A percentile compares a stretch with the other conserved stretches of the same genome.
Evolutionary conservation across 176 grass and related monocot genomes (phyloP).

Genomic region (Aechmea fasciata): DNA sequence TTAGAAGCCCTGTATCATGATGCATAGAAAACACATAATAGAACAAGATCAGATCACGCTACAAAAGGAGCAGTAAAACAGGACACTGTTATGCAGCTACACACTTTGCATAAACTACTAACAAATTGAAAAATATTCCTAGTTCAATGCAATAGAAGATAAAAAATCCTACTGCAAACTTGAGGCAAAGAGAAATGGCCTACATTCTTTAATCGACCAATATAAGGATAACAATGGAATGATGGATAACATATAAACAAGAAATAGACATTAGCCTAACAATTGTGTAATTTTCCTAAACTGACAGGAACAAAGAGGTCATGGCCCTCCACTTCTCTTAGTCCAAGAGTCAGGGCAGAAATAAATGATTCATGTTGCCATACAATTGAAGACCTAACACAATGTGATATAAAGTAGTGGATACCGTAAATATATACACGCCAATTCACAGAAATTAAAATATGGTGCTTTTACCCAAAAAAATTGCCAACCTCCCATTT

Average conservation of each 20-base stretch:
- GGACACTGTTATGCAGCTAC: neutral
- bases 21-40: conserved; percentile 42
- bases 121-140: neutral
- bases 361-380: no score
- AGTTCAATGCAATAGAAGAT: neutral
- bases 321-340: no score
- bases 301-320: no score
- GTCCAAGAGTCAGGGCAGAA: no score
- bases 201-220: neutral
- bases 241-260: no score
- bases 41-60: neutral
- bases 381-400: no score
- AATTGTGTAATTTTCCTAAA: no score
- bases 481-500: neutral
- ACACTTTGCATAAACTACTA: neutral
- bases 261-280: no score
- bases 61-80: neutral
- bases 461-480: neutral
- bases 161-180: neutral
- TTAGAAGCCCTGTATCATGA: conserved; percentile 79
- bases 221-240: neutral
- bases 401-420: no score
- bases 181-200: neutral
- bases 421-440: no score
- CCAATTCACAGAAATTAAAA: neutral